Percentiles rank a stretch among this genome's conserved stretches.
These are phyloP conservation scores for Graphilbum fragrans DNA, from an alignment of 2,329 filamentous ascomycete genomes.

Conservation along the genomic window DNA sequence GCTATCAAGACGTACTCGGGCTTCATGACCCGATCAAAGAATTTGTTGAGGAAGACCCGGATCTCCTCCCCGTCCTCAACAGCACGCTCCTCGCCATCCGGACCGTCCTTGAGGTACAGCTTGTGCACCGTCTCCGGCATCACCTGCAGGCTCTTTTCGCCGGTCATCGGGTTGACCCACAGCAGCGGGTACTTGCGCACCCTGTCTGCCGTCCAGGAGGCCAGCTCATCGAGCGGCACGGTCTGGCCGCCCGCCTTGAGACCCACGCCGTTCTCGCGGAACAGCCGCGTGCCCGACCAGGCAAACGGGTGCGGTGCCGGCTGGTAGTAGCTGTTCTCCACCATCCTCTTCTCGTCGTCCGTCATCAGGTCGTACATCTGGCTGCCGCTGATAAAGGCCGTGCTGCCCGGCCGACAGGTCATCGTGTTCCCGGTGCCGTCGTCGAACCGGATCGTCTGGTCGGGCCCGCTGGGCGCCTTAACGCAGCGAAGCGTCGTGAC, in stretches of 20 bases:
- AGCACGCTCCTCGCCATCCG: conserved; percentile 18
- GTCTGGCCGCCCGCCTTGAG: not conserved
- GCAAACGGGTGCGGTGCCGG: not conserved
- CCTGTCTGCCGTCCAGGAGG: not conserved
- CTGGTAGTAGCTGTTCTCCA: not conserved
- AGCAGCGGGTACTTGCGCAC: conserved; percentile 30
- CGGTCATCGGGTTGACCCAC: conserved; percentile 28
- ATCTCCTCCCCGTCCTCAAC: conserved; percentile 26
- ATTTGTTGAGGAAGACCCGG: conserved; percentile 19
- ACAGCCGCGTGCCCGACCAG: not conserved
- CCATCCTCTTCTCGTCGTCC: not conserved
- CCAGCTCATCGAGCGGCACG: not conserved
- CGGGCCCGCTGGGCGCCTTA: no score
- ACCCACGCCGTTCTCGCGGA: not conserved
- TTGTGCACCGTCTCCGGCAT: conserved; percentile 26
- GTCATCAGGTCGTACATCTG: no score
- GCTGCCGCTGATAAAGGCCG: no score
- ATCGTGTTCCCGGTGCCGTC: no score
- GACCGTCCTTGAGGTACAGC: conserved; percentile 22
- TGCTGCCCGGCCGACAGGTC: no score
- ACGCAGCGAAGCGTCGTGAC: no score
- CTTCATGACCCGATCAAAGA: no score
- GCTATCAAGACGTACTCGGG: no score
- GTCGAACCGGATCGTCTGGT: no score
- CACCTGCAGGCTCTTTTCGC: conserved; percentile 27